Evolutionary conservation across 441 rosid genomes (phyloP).

Genomic region (Dalechampia spathulata): DNA sequence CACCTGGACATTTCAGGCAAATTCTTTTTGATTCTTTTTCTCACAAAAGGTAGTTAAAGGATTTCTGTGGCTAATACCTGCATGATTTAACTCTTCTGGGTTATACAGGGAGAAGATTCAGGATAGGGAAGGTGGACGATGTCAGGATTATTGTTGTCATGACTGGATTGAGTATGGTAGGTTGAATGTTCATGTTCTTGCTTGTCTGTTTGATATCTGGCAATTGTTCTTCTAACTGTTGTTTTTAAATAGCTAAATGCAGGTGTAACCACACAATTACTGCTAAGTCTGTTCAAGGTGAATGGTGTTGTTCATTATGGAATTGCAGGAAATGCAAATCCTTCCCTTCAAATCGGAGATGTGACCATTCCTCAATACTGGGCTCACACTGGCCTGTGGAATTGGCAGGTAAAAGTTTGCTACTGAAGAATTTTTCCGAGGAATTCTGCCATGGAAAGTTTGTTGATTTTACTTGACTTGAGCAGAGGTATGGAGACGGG

Average conservation of each 20-base stretch:
- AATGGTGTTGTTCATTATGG: slow-evolving; percentile 62
- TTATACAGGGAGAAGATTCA: slow-evolving; percentile 48
- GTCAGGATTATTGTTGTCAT: slow-evolving; percentile 44
- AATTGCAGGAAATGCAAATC: slow-evolving; percentile 69
- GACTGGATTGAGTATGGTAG: slow-evolving; percentile 69
- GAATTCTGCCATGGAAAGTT: no score
- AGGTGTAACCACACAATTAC: slow-evolving; percentile 48
- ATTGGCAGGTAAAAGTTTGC: slow-evolving; percentile 53
- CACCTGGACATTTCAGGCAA: slow-evolving; percentile 49
- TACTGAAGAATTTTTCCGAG: no score
- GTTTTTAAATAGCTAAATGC: slow-evolving; percentile 43
- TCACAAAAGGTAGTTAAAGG: no score
- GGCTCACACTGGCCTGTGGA: slow-evolving; percentile 82
- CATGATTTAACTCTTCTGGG: no score
- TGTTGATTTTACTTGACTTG: neutral
- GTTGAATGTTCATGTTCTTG: no score
- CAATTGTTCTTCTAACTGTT: neutral
- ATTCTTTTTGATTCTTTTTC: neutral
- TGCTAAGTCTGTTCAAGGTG: slow-evolving; percentile 41
- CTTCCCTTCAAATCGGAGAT: slow-evolving; percentile 53
- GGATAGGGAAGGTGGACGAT: slow-evolving; percentile 34
- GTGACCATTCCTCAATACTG: slow-evolving; percentile 60
- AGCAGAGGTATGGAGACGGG: slow-evolving; percentile 53
- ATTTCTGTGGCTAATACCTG: no score
- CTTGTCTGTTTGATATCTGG: neutral